Percentiles rank a stretch among this genome's conserved stretches.
Conservation (phyloP, 75 land plant species). For the Larix kaempferi region DNA sequence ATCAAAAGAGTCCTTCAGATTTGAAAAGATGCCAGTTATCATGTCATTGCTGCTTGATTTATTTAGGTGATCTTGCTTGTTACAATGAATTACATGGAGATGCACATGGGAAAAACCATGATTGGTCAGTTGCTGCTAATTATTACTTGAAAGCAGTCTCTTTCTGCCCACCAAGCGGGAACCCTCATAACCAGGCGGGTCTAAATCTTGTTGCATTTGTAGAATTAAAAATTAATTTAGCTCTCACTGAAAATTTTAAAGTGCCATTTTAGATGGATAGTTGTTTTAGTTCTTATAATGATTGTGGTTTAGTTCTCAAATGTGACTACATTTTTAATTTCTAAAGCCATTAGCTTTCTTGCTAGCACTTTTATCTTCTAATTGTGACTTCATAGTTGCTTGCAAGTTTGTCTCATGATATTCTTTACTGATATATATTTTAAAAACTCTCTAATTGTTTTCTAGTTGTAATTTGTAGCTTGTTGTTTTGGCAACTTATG, state of each 20-base stretch:
- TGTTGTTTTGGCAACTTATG: constrained; percentile 82
- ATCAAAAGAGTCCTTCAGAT: constrained; percentile 44
- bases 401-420: background rate
- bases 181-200: constrained; percentile 91
- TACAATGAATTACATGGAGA: constrained; percentile 84
- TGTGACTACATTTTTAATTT: constrained; percentile 7
- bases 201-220: background rate
- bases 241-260: background rate
- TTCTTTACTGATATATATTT: background rate
- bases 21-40: constrained; percentile 34
- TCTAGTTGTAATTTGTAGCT: constrained; percentile 39
- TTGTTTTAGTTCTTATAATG: no score
- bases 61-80: constrained; percentile 91
- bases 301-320: no score
- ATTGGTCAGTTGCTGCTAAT: constrained; percentile 79
- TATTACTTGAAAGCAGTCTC: constrained; percentile 82
- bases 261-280: background rate
- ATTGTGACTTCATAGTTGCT: background rate
- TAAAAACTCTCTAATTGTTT: background rate
- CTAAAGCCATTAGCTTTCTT: background rate
- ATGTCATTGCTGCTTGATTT: constrained; percentile 87
- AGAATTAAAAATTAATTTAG: background rate
- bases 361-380: background rate
- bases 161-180: constrained; percentile 84
- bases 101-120: constrained; percentile 45